Base-by-base conservation (phyloP, 2,329 filamentous ascomycete species). In the Fusarium sp. region DNA sequence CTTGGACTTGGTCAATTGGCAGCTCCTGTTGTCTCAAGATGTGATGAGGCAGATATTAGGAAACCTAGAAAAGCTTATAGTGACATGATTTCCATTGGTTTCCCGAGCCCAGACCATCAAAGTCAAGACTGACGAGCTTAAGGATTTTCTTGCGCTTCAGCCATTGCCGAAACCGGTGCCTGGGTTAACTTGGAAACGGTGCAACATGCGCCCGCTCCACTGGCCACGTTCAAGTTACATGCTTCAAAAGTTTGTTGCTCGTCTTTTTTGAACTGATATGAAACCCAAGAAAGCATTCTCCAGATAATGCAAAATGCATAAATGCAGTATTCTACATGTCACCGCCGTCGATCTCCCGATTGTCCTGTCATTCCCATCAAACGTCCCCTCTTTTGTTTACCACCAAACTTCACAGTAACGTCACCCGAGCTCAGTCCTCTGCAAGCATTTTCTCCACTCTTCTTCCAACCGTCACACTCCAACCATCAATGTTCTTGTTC, bases 401-500 rank as follows among this genome's bases (percentile, higher is more conserved):
- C 24, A 28, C 14, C 51, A 24, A 28, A 36, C 20, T 13, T 47
- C 39, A 34, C 11, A 18, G 22, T 11, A 39, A n/a, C 12, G 6
- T 36, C n/a, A 38, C 17, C 20, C 22, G 8, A 10, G 20, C n/a
- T 74, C 20, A 62, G 13, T 57, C 69, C 45, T 78, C 72, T 20
- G 52, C 39, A 32, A 67, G 66, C 18, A 66, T 63, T 30, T 68
- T 75, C 66, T 84, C 83, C 7, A 84, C 70, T 54, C 78, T 81
- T 55, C 79, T 82, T 32, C 83, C 83, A 6, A 84, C 79, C 0
- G 77, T 79, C 8, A 79, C 75, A 45, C 83, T 84, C 83, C 83
- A 84, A 0, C 65, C 61, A 38, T 84, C 83, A 11, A 84, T 69
- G 71, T 79, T 81, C 30, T 73, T 78, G 36, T 81, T 79, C 81